These are phyloP conservation scores for Umbelopsis sp. DNA, from an alignment of 192 early-diverging fungal species.

Conservation along the genomic window DNA sequence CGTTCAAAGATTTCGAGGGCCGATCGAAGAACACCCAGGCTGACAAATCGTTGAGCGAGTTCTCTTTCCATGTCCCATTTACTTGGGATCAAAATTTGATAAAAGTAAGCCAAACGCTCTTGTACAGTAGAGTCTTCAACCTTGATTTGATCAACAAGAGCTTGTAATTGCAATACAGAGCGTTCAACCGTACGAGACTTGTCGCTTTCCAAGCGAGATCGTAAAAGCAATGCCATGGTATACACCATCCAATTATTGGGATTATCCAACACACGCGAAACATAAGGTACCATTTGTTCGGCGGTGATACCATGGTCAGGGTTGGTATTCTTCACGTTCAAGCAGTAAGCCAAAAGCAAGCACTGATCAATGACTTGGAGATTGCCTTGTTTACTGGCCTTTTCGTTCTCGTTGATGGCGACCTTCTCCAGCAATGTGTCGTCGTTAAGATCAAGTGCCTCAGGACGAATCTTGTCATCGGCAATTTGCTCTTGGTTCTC, in stretches of 20 bases:
- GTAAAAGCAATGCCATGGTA: conserved; percentile 91
- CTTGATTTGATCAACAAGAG: conserved; percentile 93
- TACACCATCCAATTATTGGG: conserved; percentile 98
- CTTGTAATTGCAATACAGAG: conserved; percentile 88
- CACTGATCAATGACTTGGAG: conserved; percentile 85
- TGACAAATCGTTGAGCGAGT: conserved; percentile 81
- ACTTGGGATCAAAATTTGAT: conserved; percentile 77
- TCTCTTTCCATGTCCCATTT: conserved; percentile 98
- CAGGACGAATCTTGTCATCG: conserved; percentile 49
- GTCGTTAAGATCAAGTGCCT: conserved; percentile 84
- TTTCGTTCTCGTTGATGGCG: conserved; percentile 54
- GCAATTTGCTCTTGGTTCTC: conserved; percentile 33
- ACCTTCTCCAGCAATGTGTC: conserved; percentile 90
- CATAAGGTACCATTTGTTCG: conserved; percentile 97
- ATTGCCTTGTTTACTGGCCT: conserved; percentile 61
- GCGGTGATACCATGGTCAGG: conserved; percentile 90
- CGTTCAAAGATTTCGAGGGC: conserved; percentile 95
- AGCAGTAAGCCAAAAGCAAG: conserved; percentile 84
- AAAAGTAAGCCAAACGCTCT: conserved; percentile 85
- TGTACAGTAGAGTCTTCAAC: conserved; percentile 66
- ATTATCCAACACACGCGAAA: conserved; percentile 86
- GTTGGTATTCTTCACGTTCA: conserved; percentile 96
- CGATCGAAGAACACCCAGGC: conserved; percentile 85
- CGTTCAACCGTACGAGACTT: conserved; percentile 91
- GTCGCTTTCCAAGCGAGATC: conserved; percentile 86